A percentile compares a stretch with the other conserved stretches of the same genome.
Evolutionary conservation across 768 basidiomycete species (phyloP).

Genomic region (Calocera cornea): DNA sequence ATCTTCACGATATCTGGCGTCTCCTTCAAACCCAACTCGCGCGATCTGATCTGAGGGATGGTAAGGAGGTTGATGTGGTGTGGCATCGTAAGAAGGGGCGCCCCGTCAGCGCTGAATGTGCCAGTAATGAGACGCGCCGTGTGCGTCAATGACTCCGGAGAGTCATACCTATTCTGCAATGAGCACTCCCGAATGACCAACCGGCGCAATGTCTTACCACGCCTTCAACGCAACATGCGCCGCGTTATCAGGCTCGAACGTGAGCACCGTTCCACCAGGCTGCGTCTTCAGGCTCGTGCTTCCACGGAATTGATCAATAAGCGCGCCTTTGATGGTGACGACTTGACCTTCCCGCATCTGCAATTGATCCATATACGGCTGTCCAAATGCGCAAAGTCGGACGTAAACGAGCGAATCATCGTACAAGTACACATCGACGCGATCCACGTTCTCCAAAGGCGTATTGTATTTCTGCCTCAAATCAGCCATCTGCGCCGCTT

Average conservation of each 20-base stretch:
- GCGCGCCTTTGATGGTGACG: not conserved
- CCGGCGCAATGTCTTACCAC: not conserved
- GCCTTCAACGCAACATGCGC: not conserved
- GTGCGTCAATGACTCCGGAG: not conserved
- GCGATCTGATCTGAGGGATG: not conserved
- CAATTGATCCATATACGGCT: not conserved
- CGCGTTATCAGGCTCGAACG: not conserved
- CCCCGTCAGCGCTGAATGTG: not conserved
- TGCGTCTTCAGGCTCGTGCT: not conserved
- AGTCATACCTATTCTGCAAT: not conserved
- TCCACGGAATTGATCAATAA: not conserved
- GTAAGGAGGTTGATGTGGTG: not conserved
- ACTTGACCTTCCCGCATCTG: not conserved
- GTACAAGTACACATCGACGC: not conserved
- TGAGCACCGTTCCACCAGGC: not conserved
- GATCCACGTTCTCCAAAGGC: not conserved
- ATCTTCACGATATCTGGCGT: not conserved
- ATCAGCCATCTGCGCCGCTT: no score
- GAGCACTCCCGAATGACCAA: not conserved
- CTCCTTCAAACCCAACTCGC: not conserved
- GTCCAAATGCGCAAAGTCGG: not conserved
- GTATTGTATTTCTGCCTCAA: not conserved
- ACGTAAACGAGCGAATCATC: not conserved
- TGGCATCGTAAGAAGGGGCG: not conserved
- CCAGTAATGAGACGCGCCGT: not conserved